Base-by-base conservation (phyloP, 352 stramenopile genomes). In the Plasmopara halstedii region DNA sequence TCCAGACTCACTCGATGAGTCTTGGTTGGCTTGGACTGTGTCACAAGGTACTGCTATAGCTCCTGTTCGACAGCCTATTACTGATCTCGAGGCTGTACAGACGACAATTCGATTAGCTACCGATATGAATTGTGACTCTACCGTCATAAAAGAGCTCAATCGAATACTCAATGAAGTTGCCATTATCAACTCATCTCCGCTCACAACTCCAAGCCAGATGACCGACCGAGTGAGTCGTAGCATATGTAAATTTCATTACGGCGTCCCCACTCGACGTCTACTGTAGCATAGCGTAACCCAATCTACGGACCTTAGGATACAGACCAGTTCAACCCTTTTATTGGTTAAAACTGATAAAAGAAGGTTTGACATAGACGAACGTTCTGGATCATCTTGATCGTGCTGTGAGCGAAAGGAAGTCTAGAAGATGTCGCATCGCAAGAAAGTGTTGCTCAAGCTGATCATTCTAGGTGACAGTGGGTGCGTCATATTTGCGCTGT, bases 391-490 rank as follows among this genome's bases (percentile, higher is more conserved):
- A n/a, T n/a, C n/a, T n/a, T n/a, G n/a, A n/a, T n/a, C n/a, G n/a
- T n/a, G n/a, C n/a, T n/a, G n/a, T n/a, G n/a, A n/a, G n/a, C n/a
- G n/a, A n/a, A n/a, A n/a, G n/a, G n/a, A 36, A 35, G 7, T 20
- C 14, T 9, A 6, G 42, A n/a, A 20, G 36, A 92, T 92, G 81
- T 74, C 81, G 43, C 81, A 93, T 53, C 78, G 87, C 48, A 98
- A 98, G 76, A 98, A 98, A 78, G 86, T 97, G 36, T 73, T 97
- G 38, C 65, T 99, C 25, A 99, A 98, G 73, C 72, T 98, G 40
- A 97, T 98, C 59, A 97, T 99, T 59, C 78, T 99, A 23, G 96
- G 96, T 26, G 95, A 99, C 80, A 98, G 88, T 42, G 95, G 95
- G 91, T 97, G 53, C 69, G 85, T 73, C 6, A 42, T n/a, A 10